phyloP scores from a whole-genome alignment of 768 basidiomycete species.

The Suillus decipiens region DNA sequence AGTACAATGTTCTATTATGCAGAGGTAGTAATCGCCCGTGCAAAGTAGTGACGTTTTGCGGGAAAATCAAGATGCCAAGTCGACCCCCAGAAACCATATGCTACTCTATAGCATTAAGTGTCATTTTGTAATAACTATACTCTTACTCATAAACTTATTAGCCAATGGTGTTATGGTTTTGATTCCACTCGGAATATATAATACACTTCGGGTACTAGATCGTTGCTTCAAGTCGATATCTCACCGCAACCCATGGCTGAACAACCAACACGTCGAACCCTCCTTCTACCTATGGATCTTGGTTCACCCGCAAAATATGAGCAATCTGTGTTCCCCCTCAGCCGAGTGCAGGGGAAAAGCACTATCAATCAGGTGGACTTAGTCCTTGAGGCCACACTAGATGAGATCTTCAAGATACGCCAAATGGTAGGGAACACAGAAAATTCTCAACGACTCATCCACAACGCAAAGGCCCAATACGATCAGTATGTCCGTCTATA shows the following conservation, averaged over 20 bases:
- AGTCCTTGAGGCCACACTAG: conserved; percentile 17
- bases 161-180: no score
- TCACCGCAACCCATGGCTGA: neutral
- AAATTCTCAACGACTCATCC: neutral
- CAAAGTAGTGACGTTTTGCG: no score
- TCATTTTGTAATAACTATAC: no score
- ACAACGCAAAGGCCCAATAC: conserved; percentile 3
- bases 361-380: neutral
- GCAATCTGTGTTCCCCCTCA: conserved; percentile 13
- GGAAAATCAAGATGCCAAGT: neutral
- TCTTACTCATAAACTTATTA: no score
- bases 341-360: neutral
- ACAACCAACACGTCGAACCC: neutral
- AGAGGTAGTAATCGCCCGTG: no score
- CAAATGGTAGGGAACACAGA: neutral
- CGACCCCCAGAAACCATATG: neutral
- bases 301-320: conserved; percentile 10
- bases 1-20: conserved; percentile 7
- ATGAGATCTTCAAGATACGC: conserved; percentile 12
- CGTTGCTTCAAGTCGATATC: neutral
- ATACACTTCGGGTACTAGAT: neutral
- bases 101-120: no score
- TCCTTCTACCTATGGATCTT: conserved; percentile 13
- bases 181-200: conserved; percentile 8
- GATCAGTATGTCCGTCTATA: conserved; percentile 6